Conservation (phyloP, 2,329 filamentous ascomycete genomes). For the Beauveria asiatica region DNA sequence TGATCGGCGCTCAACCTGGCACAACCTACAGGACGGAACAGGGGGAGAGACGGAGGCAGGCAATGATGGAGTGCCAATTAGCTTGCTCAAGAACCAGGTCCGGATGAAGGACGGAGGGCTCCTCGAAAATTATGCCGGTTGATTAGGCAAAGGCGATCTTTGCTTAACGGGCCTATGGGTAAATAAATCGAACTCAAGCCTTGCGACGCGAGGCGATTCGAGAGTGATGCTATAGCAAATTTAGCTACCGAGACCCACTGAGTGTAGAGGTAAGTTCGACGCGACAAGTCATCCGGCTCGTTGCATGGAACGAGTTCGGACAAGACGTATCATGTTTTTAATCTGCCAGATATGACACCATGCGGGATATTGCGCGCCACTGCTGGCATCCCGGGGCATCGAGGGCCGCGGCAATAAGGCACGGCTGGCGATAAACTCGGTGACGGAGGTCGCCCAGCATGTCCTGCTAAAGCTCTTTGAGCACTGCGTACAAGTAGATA, state of each 20-base stretch:
- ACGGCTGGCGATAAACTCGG: background rate
- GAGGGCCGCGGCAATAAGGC: background rate
- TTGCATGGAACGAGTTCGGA: background rate
- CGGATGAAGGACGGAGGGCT: background rate
- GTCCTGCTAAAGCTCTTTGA: background rate
- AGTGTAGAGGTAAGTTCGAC: background rate
- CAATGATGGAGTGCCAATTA: background rate
- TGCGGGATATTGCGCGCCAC: background rate
- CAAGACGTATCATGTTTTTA: background rate
- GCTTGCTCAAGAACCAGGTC: background rate
- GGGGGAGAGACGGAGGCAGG: background rate
- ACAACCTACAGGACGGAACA: too few relatives aligned
- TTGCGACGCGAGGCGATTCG: background rate
- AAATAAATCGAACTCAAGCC: background rate
- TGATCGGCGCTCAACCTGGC: constrained; percentile 5
- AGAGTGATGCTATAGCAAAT: background rate
- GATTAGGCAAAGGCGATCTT: background rate
- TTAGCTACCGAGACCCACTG: background rate
- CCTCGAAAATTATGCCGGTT: background rate
- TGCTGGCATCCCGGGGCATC: background rate
- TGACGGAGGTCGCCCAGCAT: background rate
- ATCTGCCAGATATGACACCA: background rate
- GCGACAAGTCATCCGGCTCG: background rate
- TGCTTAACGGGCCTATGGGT: background rate
- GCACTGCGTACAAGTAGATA: background rate